Evolutionary conservation across 116 monocot species (phyloP).

Genomic region (Papilionanthe hybrid): DNA sequence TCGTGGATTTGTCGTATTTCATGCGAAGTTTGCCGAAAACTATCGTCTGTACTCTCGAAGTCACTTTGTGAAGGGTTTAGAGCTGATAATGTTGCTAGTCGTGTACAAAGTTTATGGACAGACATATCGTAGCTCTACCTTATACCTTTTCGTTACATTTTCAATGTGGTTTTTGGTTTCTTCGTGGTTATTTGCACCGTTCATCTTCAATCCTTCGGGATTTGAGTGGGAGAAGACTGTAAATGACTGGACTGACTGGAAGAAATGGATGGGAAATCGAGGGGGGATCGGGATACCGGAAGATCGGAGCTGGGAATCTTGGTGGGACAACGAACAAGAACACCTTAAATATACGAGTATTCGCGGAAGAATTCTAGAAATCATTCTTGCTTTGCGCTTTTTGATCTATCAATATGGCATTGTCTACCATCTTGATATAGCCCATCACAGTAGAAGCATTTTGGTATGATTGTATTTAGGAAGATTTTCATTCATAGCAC

Average conservation of each 20-base stretch:
- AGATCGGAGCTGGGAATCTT: conserved; percentile 89
- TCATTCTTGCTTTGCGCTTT: conserved; percentile 73
- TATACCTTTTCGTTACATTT: conserved; percentile 74
- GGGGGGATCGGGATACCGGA: conserved; percentile 82
- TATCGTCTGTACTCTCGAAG: conserved; percentile 86
- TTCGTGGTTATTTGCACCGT: conserved; percentile 90
- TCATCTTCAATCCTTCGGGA: conserved; percentile 80
- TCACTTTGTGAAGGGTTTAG: conserved; percentile 91
- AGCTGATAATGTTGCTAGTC: conserved; percentile 72
- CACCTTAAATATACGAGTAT: conserved; percentile 64
- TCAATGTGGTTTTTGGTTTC: conserved; percentile 94
- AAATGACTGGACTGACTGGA: conserved; percentile 97
- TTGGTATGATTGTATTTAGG: conserved; percentile 38
- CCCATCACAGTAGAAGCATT: conserved; percentile 66
- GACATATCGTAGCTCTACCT: conserved; percentile 53
- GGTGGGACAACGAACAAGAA: conserved; percentile 85
- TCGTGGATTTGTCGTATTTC: conserved; percentile 89
- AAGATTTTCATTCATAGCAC: too few relatives aligned
- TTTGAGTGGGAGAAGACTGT: conserved; percentile 96
- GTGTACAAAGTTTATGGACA: conserved; percentile 75
- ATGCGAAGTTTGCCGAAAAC: conserved; percentile 87
- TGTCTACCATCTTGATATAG: conserved; percentile 89
- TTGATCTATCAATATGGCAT: conserved; percentile 89
- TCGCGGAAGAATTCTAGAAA: conserved; percentile 53
- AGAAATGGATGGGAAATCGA: conserved; percentile 85